phyloP scores from a whole-genome alignment of 257 asterid genomes.

The Lavandula angustifolia region DNA sequence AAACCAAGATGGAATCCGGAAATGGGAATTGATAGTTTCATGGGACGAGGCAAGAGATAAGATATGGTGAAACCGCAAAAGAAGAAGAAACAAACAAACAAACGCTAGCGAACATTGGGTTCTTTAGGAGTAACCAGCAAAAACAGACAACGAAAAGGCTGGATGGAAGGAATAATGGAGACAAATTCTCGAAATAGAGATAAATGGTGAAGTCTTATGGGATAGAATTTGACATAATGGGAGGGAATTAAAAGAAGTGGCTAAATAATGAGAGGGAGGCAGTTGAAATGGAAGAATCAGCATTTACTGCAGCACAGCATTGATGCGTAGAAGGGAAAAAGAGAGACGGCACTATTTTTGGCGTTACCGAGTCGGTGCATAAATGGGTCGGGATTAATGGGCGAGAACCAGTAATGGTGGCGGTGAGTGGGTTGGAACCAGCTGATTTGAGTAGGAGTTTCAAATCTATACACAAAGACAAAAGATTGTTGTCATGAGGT shows the following conservation, averaged over 20 bases:
- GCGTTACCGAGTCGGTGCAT: not conserved
- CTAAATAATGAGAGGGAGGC: conserved; percentile 31
- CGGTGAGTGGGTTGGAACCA: not conserved
- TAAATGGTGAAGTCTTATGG: not conserved
- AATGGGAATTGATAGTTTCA: not conserved
- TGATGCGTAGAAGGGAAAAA: conserved; percentile 2
- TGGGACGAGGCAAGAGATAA: conserved; percentile 14
- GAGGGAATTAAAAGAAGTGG: conserved; percentile 24
- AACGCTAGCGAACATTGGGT: conserved; percentile 26
- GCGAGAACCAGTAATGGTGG: not conserved
- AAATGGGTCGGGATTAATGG: conserved; percentile 11
- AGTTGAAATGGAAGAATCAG: conserved; percentile 34
- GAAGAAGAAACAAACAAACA: conserved; percentile 31
- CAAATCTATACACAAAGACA: not conserved
- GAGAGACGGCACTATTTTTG: not conserved
- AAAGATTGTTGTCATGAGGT: conserved; percentile 3
- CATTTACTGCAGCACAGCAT: conserved; percentile 31
- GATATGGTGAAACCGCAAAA: conserved; percentile 14
- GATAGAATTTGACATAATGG: not conserved
- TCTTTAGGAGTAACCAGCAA: not conserved
- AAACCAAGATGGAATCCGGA: not conserved
- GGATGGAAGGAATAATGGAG: conserved; percentile 24
- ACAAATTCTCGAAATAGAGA: conserved; percentile 25
- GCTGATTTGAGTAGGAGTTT: not conserved
- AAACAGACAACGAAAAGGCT: conserved; percentile 19